Base-by-base conservation (phyloP, 305 asterid species). In the Rubia peregrina region DNA sequence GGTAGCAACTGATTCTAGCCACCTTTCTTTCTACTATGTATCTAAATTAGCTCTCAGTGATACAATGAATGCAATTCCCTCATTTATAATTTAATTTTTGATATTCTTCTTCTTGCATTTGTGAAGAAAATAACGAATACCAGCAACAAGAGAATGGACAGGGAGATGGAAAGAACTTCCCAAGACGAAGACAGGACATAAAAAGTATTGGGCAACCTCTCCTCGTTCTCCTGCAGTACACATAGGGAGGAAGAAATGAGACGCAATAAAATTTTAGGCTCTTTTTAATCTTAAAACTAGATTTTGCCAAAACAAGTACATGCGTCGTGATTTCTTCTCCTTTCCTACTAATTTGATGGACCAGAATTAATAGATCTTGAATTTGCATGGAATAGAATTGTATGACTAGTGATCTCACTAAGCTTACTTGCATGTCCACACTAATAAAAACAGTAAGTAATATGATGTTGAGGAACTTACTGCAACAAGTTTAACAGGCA, bases 81-180 rank as follows among this genome's bases (percentile, higher is more conserved):
- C 69, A 51, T 60, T 81, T 80, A 92, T 74, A 86, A 13, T 81
- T 93, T 91, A 62, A 88, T 72, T 83, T 93, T 93, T 1, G 80
- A 87, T 59, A 79, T 84, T 83, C 88, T 87, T 78, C 88, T 79
- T 79, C 84, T 89, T 66, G 96, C 84, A 75, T 80, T 88, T 77
- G 83, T 81, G 83, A 76, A 84, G 68, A 85, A 65, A 61, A 82
- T 76, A 69, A 84, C 16, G 62, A 79, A 74, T 65, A 89, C 65
- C 73, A 84, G 76, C 77, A 88, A 74, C 53, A 80, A 62, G 71
- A 88, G 65, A 41, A 71, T 78, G 19, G 78, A 46, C 48, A 82
- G n/a, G 65, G 81, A 75, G 69, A 88, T 22, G 71, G 67, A 76
- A 60, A 84, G 63, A 59, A 71, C 67, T 82, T 77, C 78, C 91